phyloP scores from a whole-genome alignment of 2,329 filamentous ascomycete species.

The Tolypocladium tropicale region DNA sequence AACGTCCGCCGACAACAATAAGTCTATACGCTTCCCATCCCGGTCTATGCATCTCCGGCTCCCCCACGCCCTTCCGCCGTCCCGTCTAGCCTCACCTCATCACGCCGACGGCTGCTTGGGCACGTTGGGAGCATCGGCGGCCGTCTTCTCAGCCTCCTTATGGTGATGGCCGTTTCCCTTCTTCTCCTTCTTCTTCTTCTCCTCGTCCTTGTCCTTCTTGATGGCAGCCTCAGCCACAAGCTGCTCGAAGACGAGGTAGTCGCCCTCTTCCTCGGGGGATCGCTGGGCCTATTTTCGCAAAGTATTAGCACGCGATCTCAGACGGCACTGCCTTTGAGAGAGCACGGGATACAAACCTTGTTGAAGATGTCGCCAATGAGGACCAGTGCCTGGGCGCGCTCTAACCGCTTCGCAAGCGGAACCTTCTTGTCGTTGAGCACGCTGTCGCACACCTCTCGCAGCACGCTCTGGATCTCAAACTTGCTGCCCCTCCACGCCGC shows the following conservation, averaged over 20 bases:
- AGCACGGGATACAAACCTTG: conserved; percentile 48
- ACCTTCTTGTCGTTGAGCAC: conserved; percentile 75
- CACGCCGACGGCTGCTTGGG: conserved; percentile 5
- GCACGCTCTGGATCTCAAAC: conserved; percentile 94
- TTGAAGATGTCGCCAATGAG: conserved; percentile 82
- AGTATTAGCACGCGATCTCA: neutral
- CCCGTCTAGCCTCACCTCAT: neutral
- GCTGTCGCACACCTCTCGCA: conserved; percentile 87
- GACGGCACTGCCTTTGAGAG: neutral
- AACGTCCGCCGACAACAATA: neutral
- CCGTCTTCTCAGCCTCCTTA: conserved; percentile 14
- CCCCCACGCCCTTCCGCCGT: neutral
- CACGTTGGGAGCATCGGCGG: conserved; percentile 15
- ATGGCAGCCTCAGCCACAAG: conserved; percentile 92
- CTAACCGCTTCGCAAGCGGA: conserved; percentile 71
- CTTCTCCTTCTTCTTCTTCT: conserved; percentile 50
- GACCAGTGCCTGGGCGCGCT: conserved; percentile 82
- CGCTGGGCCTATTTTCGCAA: conserved; percentile 56
- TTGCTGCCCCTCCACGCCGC: conserved; percentile 94
- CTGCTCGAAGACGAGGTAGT: conserved; percentile 98
- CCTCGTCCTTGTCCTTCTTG: conserved; percentile 84
- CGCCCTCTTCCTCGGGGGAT: conserved; percentile 90
- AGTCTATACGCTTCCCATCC: neutral
- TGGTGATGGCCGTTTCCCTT: conserved; percentile 29
- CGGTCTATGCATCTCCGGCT: neutral